A percentile compares a stretch with the other conserved stretches of the same genome.
These are phyloP conservation scores for Nakaseomyces glabratus DNA, from an alignment of 1,139 yeast genomes.

Conservation along the genomic window DNA sequence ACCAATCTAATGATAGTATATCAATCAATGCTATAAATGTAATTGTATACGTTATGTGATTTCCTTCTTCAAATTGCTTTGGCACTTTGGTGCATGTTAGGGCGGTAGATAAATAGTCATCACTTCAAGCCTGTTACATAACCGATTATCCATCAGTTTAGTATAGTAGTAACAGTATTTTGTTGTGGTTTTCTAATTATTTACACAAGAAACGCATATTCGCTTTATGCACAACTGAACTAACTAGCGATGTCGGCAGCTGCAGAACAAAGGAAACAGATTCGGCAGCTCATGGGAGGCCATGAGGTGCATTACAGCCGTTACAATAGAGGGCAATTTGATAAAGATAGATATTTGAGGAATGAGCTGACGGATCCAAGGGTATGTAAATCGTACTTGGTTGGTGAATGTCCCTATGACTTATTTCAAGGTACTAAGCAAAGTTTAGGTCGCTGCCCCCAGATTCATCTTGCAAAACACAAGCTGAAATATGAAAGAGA, in stretches of 20 bases:
- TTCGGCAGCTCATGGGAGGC: conserved; percentile 79
- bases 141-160: no score
- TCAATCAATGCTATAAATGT: no score
- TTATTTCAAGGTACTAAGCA: conserved; percentile 76
- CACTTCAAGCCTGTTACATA: no score
- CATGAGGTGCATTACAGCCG: conserved; percentile 29
- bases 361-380: conserved; percentile 47
- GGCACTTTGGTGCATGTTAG: no score
- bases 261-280: conserved; percentile 63
- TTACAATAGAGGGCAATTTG: conserved; percentile 7
- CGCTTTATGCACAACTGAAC: background rate
- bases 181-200: no score
- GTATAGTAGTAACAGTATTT: no score
- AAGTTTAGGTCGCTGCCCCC: conserved; percentile 74
- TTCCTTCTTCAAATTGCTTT: no score
- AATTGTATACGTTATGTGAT: no score
- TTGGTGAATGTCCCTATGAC: conserved; percentile 87
- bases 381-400: conserved; percentile 72
- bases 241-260: conserved; percentile 35
- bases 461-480: conserved; percentile 66
- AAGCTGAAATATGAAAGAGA: conserved; percentile 61
- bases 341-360: conserved; percentile 17
- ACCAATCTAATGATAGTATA: no score
- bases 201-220: no score
- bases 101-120: no score